Percentiles rank a stretch among this genome's conserved stretches.
These are phyloP conservation scores for Petasospora rhodanensis DNA, from an alignment of 1,139 yeast species.

Conservation along the genomic window DNA sequence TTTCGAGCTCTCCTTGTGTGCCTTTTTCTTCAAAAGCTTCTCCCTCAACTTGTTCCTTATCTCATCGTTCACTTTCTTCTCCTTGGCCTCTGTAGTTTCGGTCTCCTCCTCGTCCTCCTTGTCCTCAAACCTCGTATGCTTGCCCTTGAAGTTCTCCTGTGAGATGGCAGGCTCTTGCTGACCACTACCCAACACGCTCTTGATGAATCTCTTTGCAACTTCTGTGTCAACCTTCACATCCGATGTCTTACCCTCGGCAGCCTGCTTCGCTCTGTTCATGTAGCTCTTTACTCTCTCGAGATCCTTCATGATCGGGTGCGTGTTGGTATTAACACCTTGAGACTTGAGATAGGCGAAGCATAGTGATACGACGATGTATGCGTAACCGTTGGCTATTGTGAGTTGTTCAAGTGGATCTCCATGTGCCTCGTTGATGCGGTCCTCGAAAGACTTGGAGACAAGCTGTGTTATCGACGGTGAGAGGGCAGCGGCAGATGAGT, in stretches of 20 bases:
- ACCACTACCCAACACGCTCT: constrained; percentile 40
- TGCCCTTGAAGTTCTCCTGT: constrained; percentile 50
- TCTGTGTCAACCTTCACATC: constrained; percentile 25
- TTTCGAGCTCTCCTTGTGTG: too few species aligned
- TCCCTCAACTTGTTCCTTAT: constrained; percentile 12
- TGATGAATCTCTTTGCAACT: constrained; percentile 39
- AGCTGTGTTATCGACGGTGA: constrained; percentile 27
- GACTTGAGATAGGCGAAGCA: constrained; percentile 56
- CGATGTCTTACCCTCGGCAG: constrained; percentile 26
- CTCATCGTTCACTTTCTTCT: constrained; percentile 1
- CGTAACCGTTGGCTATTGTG: constrained; percentile 30
- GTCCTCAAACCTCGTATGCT: constrained; percentile 50
- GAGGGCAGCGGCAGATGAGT: constrained; percentile 22
- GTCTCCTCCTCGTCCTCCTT: constrained; percentile 11
- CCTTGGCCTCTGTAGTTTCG: constrained; percentile 1
- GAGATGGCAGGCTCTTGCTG: constrained; percentile 63
- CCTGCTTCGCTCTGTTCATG: constrained; percentile 55
- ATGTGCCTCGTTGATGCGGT: constrained; percentile 24
- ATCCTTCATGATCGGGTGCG: constrained; percentile 66
- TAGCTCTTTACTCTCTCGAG: constrained; percentile 63
- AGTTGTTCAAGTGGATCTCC: constrained; percentile 29
- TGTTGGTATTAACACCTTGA: constrained; percentile 51
- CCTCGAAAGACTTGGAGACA: constrained; percentile 25
- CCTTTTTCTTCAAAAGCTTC: too few species aligned
- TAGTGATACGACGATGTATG: constrained; percentile 35